Base-by-base conservation (phyloP, 202 grass and related monocot genomes). In the Panicum virgatum region DNA sequence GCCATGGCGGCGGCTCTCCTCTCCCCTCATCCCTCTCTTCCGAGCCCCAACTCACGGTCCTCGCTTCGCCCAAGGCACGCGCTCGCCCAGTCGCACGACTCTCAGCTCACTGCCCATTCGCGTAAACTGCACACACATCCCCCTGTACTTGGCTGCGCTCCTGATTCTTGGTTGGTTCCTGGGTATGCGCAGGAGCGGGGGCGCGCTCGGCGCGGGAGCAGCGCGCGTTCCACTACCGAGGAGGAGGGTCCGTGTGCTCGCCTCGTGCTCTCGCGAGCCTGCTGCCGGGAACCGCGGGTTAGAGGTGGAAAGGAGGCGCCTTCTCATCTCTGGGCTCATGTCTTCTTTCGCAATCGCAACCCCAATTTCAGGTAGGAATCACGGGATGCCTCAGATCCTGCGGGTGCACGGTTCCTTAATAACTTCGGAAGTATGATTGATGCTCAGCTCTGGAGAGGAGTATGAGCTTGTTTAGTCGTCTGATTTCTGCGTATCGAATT, bases 291-390 rank as follows among this genome's bases (percentile, higher is more conserved):
- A n/a, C 71, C n/a, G 45, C 72, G 70, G 75, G 65, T 27, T 83
- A 70, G 76, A 86, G 77, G 88, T 88, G 61, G 79, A 86, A 65
- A 93, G 96, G 84, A 86, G 96, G 87, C 69, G 79, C 78, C 82
- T 98, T 39, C 16, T 98, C 80, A 81, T 98, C 40, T 84, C 81
- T 51, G 89, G 86, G 71, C 87, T 95, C 66, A 69, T 73, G 62
- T 79, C 88, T 70, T 91, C 86, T 45, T 86, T 95, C 12, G 40
- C 64, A 43, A 67, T 95, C 38, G 66, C 66, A 12, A 80, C 87
- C 54, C 89, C 90, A 10, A 34, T 36, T 80, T 60, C 90, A 73
- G 90, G 92, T 98, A 29, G 32, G 19, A 26, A 25, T 64, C 42
- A 52, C 2, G 8, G 13, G 20, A 51, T 46, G 53, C 30, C 66